A percentile compares a stretch with the other conserved stretches of the same genome.
Evolutionary conservation across 1,284 basidiomycete species (phyloP).

Genomic region (Cryptococcus deneoformans): DNA sequence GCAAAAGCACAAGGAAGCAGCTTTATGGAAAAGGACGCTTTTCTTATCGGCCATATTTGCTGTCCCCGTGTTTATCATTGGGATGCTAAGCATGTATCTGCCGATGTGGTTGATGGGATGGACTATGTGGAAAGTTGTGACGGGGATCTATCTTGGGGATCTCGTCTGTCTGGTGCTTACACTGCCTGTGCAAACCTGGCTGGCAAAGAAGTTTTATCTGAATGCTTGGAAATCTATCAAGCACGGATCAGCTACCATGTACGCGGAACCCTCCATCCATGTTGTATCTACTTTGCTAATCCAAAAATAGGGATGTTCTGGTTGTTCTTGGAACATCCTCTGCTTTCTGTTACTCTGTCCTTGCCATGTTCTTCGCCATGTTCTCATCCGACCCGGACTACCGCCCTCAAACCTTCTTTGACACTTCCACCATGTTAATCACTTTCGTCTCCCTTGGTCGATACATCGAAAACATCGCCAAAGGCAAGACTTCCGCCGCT

Average conservation of each 20-base stretch:
- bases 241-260: conserved; percentile 77
- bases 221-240: conserved; percentile 87
- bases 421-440: conserved; percentile 98
- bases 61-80: conserved; percentile 86
- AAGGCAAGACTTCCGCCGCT: conserved; percentile 94
- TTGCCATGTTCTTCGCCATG: conserved; percentile 65
- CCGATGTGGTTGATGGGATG: conserved; percentile 52
- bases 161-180: conserved; percentile 77
- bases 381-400: conserved; percentile 59
- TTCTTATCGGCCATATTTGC: conserved; percentile 74
- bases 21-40: conserved; percentile 84
- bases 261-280: conserved; percentile 16
- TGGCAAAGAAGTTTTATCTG: conserved; percentile 82
- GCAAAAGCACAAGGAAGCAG: conserved; percentile 85
- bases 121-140: conserved; percentile 52
- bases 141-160: conserved; percentile 78
- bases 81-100: conserved; percentile 74
- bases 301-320: conserved; percentile 77
- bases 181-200: conserved; percentile 89
- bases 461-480: conserved; percentile 94
- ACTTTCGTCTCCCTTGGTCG: conserved; percentile 95
- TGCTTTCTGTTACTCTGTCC: conserved; percentile 85
- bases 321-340: conserved; percentile 93
- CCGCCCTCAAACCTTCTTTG: conserved; percentile 90
- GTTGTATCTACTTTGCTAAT: neutral